Conservation (phyloP, 768 basidiomycete genomes). For the Boletus reticuloceps region DNA sequence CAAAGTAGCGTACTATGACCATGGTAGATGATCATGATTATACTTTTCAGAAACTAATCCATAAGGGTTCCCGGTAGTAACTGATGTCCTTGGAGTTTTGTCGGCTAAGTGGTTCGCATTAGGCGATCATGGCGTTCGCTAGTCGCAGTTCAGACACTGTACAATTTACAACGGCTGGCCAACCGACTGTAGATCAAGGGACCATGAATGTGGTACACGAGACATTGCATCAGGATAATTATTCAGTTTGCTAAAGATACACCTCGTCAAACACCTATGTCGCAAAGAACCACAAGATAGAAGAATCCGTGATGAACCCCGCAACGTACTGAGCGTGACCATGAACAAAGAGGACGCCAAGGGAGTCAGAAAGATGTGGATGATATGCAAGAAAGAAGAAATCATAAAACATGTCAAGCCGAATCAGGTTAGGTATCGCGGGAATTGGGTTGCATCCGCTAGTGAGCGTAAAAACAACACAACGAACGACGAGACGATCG, state of each 20-base stretch:
- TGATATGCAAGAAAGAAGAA: constrained; percentile 25
- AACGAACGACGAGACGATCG: constrained; percentile 9
- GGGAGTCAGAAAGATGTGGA: background rate
- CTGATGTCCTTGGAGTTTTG: too few species aligned
- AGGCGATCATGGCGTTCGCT: too few species aligned
- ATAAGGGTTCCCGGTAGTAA: too few species aligned
- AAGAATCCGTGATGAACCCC: constrained; percentile 10
- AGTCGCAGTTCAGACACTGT: too few species aligned
- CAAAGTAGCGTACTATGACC: too few species aligned
- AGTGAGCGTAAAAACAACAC: constrained; percentile 12
- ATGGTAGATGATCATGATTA: too few species aligned
- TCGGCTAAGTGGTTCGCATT: too few species aligned
- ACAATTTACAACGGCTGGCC: too few species aligned
- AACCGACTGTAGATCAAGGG: too few species aligned
- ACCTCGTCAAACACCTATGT: constrained; percentile 20
- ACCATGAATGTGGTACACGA: too few species aligned
- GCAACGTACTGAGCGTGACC: constrained; percentile 2
- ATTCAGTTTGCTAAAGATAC: constrained; percentile 25
- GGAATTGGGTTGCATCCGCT: constrained; percentile 2
- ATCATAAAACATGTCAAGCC: constrained; percentile 5
- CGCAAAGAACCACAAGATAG: constrained; percentile 11
- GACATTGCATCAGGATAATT: constrained; percentile 2
- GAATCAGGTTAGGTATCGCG: constrained; percentile 17
- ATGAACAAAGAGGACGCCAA: background rate
- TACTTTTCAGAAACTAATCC: too few species aligned